Conservation (phyloP, 768 basidiomycete species). For the Chalciporus chontae region DNA sequence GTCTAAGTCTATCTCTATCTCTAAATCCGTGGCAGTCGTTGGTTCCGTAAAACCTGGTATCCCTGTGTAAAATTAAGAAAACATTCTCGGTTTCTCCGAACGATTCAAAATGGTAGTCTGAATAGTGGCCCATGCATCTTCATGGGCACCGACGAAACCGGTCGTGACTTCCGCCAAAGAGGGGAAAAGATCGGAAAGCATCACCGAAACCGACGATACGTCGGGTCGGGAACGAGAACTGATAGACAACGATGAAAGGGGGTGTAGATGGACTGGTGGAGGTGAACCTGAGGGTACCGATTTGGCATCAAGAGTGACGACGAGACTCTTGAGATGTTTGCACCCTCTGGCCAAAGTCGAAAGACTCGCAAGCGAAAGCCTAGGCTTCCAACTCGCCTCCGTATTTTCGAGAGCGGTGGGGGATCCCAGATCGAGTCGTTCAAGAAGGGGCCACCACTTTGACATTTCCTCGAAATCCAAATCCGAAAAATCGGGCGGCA, state of each 20-base stretch:
- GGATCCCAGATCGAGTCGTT: slow-evolving; percentile 40
- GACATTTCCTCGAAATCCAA: slow-evolving; percentile 35
- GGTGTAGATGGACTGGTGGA: not conserved
- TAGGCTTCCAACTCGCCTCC: slow-evolving; percentile 17
- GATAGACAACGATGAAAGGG: slow-evolving; percentile 36
- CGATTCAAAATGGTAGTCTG: slow-evolving; percentile 7
- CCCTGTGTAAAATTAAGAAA: no score
- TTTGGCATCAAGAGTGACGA: slow-evolving; percentile 15
- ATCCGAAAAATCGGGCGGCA: slow-evolving; percentile 39
- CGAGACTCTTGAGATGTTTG: slow-evolving; percentile 15
- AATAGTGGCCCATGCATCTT: slow-evolving; percentile 28
- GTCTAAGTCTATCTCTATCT: slow-evolving; percentile 4
- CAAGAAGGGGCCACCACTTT: slow-evolving; percentile 44
- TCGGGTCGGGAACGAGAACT: slow-evolving; percentile 31
- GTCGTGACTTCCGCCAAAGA: slow-evolving; percentile 35
- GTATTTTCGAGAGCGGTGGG: slow-evolving; percentile 24
- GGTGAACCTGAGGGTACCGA: not conserved
- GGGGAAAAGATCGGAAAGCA: slow-evolving; percentile 39
- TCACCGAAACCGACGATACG: slow-evolving; percentile 22
- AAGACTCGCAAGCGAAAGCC: slow-evolving; percentile 16
- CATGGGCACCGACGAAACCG: slow-evolving; percentile 28
- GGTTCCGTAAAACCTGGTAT: not conserved
- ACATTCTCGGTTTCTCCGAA: not conserved
- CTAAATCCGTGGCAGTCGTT: not conserved
- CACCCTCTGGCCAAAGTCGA: slow-evolving; percentile 15